phyloP scores from a whole-genome alignment of 768 basidiomycete genomes.

The Agaricus subrufescens region DNA sequence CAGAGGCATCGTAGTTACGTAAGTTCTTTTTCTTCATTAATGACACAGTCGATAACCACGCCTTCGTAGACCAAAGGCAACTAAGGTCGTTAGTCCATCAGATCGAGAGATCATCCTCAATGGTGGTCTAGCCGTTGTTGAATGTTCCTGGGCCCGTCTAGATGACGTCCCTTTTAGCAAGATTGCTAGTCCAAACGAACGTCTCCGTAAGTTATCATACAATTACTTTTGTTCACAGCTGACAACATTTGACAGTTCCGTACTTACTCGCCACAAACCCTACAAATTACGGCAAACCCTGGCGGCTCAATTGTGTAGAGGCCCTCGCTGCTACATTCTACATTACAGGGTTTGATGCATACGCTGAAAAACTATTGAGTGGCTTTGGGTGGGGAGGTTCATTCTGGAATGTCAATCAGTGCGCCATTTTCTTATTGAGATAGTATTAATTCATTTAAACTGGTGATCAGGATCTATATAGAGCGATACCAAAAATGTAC shows the following conservation, averaged over 20 bases:
- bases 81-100: conserved; percentile 69
- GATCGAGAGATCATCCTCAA: conserved; percentile 76
- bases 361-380: conserved; percentile 73
- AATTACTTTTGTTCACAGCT: neutral
- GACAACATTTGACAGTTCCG: conserved; percentile 57
- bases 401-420: conserved; percentile 86
- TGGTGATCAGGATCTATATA: conserved; percentile 48
- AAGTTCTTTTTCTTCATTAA: conserved; percentile 23
- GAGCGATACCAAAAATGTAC: conserved; percentile 73
- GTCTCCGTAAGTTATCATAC: conserved; percentile 58
- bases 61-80: conserved; percentile 74
- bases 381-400: conserved; percentile 91
- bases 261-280: conserved; percentile 95
- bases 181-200: conserved; percentile 90
- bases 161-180: conserved; percentile 94
- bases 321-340: conserved; percentile 94
- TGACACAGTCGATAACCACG: no score
- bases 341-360: conserved; percentile 79
- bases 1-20: conserved; percentile 93
- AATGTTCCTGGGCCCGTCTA: conserved; percentile 96
- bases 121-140: conserved; percentile 90
- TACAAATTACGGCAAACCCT: conserved; percentile 97
- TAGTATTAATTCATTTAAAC: neutral
- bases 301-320: conserved; percentile 93
- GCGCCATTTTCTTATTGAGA: neutral